Percentiles rank a stretch among this genome's conserved stretches.
Conservation (phyloP, 2,329 filamentous ascomycete species). For the Pestalotiopsis sp. region DNA sequence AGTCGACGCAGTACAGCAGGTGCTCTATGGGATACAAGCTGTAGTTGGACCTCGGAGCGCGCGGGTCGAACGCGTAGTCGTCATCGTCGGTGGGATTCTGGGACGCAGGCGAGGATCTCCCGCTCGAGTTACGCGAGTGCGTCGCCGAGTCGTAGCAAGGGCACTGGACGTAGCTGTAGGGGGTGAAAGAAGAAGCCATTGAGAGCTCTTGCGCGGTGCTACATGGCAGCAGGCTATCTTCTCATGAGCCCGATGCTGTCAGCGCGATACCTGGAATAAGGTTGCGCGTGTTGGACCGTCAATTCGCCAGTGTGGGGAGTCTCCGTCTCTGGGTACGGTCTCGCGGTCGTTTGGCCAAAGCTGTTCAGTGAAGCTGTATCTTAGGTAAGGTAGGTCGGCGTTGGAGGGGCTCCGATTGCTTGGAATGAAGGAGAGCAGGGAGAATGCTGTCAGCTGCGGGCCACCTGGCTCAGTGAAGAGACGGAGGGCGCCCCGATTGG, state of each 20-base stretch:
- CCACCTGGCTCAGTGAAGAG: neutral
- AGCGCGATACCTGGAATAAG: neutral
- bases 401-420: neutral
- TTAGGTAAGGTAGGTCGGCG: neutral
- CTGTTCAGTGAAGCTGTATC: constrained; percentile 1
- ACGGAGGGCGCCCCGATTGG: neutral
- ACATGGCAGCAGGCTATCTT: constrained; percentile 12
- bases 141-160: constrained; percentile 47
- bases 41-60: constrained; percentile 82
- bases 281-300: neutral
- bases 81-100: constrained; percentile 46
- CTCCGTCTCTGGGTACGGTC: neutral
- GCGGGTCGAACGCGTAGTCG: constrained; percentile 82
- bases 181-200: constrained; percentile 42
- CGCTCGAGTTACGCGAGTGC: constrained; percentile 31
- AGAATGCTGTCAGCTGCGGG: neutral
- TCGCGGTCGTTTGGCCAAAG: neutral
- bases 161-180: constrained; percentile 70
- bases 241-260: neutral
- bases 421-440: neutral
- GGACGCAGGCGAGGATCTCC: constrained; percentile 26
- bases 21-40: constrained; percentile 92
- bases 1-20: constrained; percentile 95
- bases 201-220: constrained; percentile 42
- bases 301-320: neutral